Evolutionary conservation across 805 yeast species (phyloP).

Genomic region (Candida nonsorbophila): DNA sequence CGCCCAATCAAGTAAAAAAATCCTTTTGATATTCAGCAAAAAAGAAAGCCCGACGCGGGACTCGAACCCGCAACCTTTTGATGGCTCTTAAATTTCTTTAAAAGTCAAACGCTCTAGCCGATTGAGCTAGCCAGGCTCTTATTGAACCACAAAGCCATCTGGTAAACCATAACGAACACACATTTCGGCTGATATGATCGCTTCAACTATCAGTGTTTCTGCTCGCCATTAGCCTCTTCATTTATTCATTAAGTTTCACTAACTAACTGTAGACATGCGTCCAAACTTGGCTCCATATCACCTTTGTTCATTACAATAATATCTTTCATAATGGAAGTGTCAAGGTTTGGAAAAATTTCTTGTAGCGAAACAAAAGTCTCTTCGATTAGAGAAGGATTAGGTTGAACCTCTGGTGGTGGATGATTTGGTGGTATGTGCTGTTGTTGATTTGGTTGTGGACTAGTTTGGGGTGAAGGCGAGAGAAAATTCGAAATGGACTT

Average conservation of each 20-base stretch:
- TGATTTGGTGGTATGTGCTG: slow-evolving; percentile 1
- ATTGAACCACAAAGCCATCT: no score
- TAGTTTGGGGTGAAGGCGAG: slow-evolving; percentile 31
- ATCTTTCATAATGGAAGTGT: slow-evolving; percentile 62
- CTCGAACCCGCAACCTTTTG: slow-evolving; percentile 9
- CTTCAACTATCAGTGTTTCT: not conserved
- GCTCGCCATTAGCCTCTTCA: not conserved
- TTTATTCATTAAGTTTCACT: slow-evolving; percentile 7
- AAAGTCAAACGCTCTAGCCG: slow-evolving; percentile 12
- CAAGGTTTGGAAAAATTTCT: slow-evolving; percentile 75
- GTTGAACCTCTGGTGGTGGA: slow-evolving; percentile 3
- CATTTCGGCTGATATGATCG: not conserved
- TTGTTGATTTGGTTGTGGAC: slow-evolving; percentile 2
- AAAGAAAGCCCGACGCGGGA: slow-evolving; percentile 8
- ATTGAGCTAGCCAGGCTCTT: slow-evolving; percentile 11
- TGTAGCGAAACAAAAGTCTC: slow-evolving; percentile 41
- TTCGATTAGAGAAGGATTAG: slow-evolving; percentile 8
- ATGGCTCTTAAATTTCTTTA: slow-evolving; percentile 6
- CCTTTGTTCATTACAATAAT: slow-evolving; percentile 62
- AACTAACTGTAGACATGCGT: slow-evolving; percentile 41
- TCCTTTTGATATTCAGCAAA: slow-evolving; percentile 3
- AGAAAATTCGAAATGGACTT: slow-evolving; percentile 42
- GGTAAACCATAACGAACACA: no score
- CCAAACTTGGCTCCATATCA: slow-evolving; percentile 69
- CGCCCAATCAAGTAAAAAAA: slow-evolving; percentile 5